Base-by-base conservation (phyloP, 371 early-diverging fungal species). In the Actinomortierella wolfii region DNA sequence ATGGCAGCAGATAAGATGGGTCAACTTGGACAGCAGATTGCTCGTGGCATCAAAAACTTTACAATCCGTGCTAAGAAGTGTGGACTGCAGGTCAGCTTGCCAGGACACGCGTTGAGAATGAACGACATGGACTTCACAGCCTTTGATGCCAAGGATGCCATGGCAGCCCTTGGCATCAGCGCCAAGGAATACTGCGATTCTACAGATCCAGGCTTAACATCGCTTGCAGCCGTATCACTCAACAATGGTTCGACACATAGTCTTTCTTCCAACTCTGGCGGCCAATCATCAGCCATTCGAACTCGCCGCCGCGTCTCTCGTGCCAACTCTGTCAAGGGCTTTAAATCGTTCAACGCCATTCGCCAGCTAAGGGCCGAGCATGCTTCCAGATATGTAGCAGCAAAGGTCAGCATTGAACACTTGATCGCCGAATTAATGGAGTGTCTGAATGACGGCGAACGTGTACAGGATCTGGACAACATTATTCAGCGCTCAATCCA, bases 271-370 rank as follows among this genome's bases (percentile, higher is more conserved):
- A n/a, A n/a, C n/a, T n/a, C n/a, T n/a, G n/a, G n/a, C n/a, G n/a
- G n/a, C n/a, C n/a, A n/a, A n/a, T n/a, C n/a, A n/a, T n/a, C n/a
- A n/a, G n/a, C n/a, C n/a, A n/a, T n/a, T n/a, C n/a, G n/a, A 44
- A 26, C 56, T 13, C 20, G 56, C 5, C 23, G 70, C 42, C 56
- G 65, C 26, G 70, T 70, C 3, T 70, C 70, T 0, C 29, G 70
- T 18, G 70, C 59, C 20, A 64, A 61, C 41, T 70, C 70, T 4
- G 70, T 65, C 18, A 70, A 64, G 40, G 65, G 70, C 39, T 70
- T 64, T 55, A 70, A 70, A 40, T 70, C 70, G 1, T 70, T 70
- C 55, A 70, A 70, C 24, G 70, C 70, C 5, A 65, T 70, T 13
- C 64, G 70, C 18, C 64, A 70, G 18, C 60, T 51, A 61, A 70